Evolutionary conservation across 805 yeast genomes (phyloP), one percentile per base, ranked within the genome.

Genomic region (Starmerella bombicola): DNA sequence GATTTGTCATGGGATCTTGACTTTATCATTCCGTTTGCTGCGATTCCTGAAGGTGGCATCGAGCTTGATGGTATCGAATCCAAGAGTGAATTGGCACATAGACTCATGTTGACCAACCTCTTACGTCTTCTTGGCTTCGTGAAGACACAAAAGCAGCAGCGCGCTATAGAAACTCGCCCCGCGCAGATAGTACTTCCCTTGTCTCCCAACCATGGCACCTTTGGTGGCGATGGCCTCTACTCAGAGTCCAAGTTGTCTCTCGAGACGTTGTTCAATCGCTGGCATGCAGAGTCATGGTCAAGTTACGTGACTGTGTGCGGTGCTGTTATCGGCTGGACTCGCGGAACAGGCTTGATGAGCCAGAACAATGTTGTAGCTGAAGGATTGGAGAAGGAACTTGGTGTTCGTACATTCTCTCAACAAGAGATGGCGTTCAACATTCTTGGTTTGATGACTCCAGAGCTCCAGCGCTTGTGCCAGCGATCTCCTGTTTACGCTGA

Each of bases 261-360:
- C 54, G 99, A 91, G 69, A 88, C 97, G 24, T 69, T 91, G 60
- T 85, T 91, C 76, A 88, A 88, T 79, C 82, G 96, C 74, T 91
- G 98, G 98, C 73, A 78, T 65, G 86, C 98, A 35, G 99, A 91
- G 71, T 80, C 85, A 45, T 91, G 99, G 99, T 78, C 80, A 34
- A 69, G 80, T 51, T 91, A 82, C 69, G 76, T 91, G 67, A 91
- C 97, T 45, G 70, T 91, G 46, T 86, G 96, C 65, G 99, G 99
- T 71, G 96, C 98, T 34, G 74, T 91, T 52, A 91, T 91, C 64
- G 99, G 99, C 62, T 91, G 99, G 99, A 91, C 99, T 50, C 83
- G 99, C 73, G 99, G 99, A 65, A 91, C 99, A 45, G 99, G 99
- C 59, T 77, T 91, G 60, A 91, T 91, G 99, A 73, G 85, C 58